Evolutionary conservation across 768 basidiomycete species (phyloP), one percentile per base, ranked within the genome.

Genomic region (Rossbeevera mucosa): DNA sequence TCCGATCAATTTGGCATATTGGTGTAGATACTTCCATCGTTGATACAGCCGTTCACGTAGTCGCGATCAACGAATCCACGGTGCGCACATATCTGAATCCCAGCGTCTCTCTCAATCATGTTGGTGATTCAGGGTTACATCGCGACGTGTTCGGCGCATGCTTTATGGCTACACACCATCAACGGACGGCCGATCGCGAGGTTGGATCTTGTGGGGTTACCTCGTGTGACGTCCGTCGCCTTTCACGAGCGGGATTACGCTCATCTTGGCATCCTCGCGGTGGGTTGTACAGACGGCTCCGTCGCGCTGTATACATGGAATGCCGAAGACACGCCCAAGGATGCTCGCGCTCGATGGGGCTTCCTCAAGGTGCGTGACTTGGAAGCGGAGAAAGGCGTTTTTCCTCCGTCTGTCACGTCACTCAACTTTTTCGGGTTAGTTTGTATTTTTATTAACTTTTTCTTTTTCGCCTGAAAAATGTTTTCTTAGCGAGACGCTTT

Each of bases 211-310:
- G 69, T 65, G 0, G 33, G n/a, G 4, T 69, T 74, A 21, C 79
- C 80, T 0, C 73, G 72, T 4, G 84, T 94, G 49, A 87, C 86
- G 0, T 84, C 88, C 0, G 69, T 96, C 47, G 84, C 87, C 0
- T 95, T 95, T 72, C 86, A 91, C 53, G 90, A 94, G 62, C 81
- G 94, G 29, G 94, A 95, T 61, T 95, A 89, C 66, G 83, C 88
- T 0, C 76, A 79, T 54, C 72, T 82, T 0, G 89, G 89, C 4
- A 75, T 92, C 4, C 76, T 96, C n/a, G 91, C 91, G 0, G 85
- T 85, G 1, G 91, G 90, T 3, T 80, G 83, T 5, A 74, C 82
- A 1, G 88, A 90, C 56, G 88, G 91, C 7, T 78, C 82, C 3
- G 85, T 93, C 48, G 81, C 81, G 0, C 71, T 96, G n/a, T 76